phyloP scores from a whole-genome alignment of 2,329 filamentous ascomycete species.

The Blastomyces emzantsi region DNA sequence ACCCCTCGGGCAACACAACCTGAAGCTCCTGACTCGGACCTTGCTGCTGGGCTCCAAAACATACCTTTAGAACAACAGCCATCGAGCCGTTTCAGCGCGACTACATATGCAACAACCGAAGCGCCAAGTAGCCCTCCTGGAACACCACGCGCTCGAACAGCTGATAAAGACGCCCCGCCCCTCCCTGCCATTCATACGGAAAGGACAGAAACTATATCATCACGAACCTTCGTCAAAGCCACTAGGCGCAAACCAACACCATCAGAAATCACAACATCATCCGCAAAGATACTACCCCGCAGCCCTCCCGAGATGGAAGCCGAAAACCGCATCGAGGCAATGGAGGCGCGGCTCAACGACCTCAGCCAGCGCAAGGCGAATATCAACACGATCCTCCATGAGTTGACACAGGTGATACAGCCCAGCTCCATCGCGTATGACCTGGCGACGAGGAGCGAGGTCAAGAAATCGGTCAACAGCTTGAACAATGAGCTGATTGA shows the following conservation, averaged over 20 bases:
- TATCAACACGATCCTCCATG: constrained; percentile 61
- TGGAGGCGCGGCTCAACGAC: constrained; percentile 57
- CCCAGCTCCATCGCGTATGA: constrained; percentile 57
- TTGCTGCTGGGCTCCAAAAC: constrained; percentile 27
- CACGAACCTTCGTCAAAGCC: constrained; percentile 22
- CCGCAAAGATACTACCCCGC: constrained; percentile 50
- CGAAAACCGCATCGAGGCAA: constrained; percentile 55
- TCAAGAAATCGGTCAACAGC: constrained; percentile 56
- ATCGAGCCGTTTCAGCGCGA: constrained; percentile 55
- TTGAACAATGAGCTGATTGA: constrained; percentile 61
- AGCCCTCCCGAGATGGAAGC: constrained; percentile 53
- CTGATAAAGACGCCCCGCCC: constrained; percentile 30
- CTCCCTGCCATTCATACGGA: constrained; percentile 25
- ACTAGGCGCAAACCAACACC: constrained; percentile 37
- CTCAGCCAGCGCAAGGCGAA: constrained; percentile 61
- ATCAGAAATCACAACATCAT: constrained; percentile 23
- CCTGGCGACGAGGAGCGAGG: constrained; percentile 50
- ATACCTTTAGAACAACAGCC: constrained; percentile 44
- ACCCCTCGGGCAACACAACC: background rate
- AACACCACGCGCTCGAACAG: constrained; percentile 33
- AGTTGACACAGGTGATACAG: constrained; percentile 71
- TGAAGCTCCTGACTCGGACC: constrained; percentile 19
- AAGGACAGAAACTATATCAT: constrained; percentile 28
- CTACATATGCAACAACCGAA: constrained; percentile 51
- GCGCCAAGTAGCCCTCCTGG: constrained; percentile 33